Conservation (phyloP, 352 stramenopile genomes). For the Phytophthora melonis region DNA sequence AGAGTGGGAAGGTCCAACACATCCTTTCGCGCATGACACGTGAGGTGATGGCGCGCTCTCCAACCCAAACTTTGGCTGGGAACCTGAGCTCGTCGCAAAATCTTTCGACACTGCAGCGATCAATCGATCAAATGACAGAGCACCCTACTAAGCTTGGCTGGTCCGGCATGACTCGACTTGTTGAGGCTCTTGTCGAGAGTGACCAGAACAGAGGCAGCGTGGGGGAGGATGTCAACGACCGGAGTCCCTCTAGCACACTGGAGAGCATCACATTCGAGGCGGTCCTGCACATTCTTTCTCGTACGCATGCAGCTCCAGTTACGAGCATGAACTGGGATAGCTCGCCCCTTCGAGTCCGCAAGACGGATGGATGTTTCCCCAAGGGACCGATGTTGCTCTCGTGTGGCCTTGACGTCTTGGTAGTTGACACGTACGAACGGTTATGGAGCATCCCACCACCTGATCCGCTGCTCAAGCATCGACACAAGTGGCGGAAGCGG, state of each 20-base stretch:
- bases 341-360: conserved; percentile 44
- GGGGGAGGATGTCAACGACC: conserved; percentile 30
- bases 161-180: conserved; percentile 35
- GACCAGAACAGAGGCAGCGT: conserved; percentile 12
- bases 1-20: conserved; percentile 58
- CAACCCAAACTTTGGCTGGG: conserved; percentile 48
- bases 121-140: conserved; percentile 51
- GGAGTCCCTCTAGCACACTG: conserved; percentile 41
- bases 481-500: conserved; percentile 85
- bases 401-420: conserved; percentile 73
- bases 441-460: conserved; percentile 85
- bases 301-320: conserved; percentile 56
- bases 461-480: conserved; percentile 80
- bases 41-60: conserved; percentile 54
- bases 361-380: conserved; percentile 58
- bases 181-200: conserved; percentile 41
- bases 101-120: conserved; percentile 58
- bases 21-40: conserved; percentile 66
- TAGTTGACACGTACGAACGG: conserved; percentile 82
- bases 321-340: conserved; percentile 58
- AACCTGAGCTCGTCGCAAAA: conserved; percentile 67
- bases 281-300: conserved; percentile 81
- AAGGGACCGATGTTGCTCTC: conserved; percentile 82
- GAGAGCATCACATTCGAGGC: conserved; percentile 81
- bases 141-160: conserved; percentile 26